Evolutionary conservation across 768 basidiomycete genomes (phyloP).

Genomic region (Podaxis rugospora): DNA sequence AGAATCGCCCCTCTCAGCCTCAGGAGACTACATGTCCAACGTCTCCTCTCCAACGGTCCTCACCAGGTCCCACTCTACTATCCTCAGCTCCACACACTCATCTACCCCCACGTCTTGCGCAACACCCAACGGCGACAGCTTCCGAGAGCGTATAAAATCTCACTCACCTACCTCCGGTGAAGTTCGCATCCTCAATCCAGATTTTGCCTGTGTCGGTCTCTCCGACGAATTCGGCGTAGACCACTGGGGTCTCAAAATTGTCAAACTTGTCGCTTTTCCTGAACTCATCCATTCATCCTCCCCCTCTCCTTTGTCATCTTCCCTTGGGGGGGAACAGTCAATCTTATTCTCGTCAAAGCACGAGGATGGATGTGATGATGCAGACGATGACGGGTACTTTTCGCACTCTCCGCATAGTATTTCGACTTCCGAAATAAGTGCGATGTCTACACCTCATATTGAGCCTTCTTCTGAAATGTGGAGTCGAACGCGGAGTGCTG

Average conservation of each 20-base stretch:
- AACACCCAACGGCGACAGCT: constrained; percentile 4
- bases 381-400: constrained; percentile 55
- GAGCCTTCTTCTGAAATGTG: constrained; percentile 25
- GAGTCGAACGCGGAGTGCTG: too few relatives aligned
- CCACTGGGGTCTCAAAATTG: constrained; percentile 71
- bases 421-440: constrained; percentile 29
- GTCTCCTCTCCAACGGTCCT: constrained; percentile 7
- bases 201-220: constrained; percentile 73
- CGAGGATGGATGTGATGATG: constrained; percentile 11
- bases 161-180: constrained; percentile 53
- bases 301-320: constrained; percentile 10
- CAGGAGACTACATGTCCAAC: neutral
- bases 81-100: neutral
- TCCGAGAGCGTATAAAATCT: constrained; percentile 30
- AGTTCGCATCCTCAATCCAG: constrained; percentile 61
- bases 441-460: constrained; percentile 39
- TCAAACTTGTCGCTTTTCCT: constrained; percentile 74
- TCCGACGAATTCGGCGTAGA: constrained; percentile 61
- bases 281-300: constrained; percentile 51
- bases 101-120: neutral
- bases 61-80: neutral
- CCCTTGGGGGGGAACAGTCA: constrained; percentile 5
- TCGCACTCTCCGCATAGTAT: constrained; percentile 50
- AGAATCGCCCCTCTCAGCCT: neutral
- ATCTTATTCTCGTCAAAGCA: neutral